Base-by-base conservation (phyloP, 108 stramenopile genomes). In the Conticribra guillardii region DNA sequence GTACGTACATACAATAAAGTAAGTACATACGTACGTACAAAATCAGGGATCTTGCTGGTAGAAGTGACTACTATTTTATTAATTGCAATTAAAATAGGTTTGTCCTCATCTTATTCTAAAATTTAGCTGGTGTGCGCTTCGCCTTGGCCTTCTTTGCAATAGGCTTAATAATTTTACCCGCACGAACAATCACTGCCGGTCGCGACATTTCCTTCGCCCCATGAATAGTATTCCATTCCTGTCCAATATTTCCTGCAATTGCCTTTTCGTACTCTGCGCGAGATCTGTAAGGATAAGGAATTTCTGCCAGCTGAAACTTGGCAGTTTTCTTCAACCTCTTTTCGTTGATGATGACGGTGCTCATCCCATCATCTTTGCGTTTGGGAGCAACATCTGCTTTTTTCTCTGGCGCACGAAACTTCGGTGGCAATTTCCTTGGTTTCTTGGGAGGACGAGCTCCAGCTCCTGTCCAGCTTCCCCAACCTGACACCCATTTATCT, bases 231-330 rank as follows among this genome's bases (percentile, higher is more conserved):
- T 98, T 98, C 97, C 97, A 99, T 77, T 99, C 99, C 31, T 59
- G 67, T 19, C 99, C 99, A 17, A 99, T 62, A 19, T 96, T 93
- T 21, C 96, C 96, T 22, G 89, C 81, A 85, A 98, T 90, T 23
- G 95, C 88, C 27, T 78, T 82, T 74, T 99, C 98, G 74, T 99
- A 99, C 74, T 99, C 94, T 60, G 90, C 96, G 26, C 96, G 83
- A 44, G 88, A 86, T 34, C 84, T 93, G 78, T 94, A 99, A 8
- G 99, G 99, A 78, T 98, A 96, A 11, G 99, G 99, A 15, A 99
- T 88, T 23, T 92, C 85, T 34, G 80, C 69, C 29, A 97, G 58
- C 83, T 94, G 93, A 71, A 85, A 96, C 65, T 95, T 89, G 4
- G 92, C 87, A 0, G 83, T 86, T 58, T 91, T 87, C 79, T 97